Conservation (phyloP, 1,139 yeast genomes). For the Diutina pseudorugosa region DNA sequence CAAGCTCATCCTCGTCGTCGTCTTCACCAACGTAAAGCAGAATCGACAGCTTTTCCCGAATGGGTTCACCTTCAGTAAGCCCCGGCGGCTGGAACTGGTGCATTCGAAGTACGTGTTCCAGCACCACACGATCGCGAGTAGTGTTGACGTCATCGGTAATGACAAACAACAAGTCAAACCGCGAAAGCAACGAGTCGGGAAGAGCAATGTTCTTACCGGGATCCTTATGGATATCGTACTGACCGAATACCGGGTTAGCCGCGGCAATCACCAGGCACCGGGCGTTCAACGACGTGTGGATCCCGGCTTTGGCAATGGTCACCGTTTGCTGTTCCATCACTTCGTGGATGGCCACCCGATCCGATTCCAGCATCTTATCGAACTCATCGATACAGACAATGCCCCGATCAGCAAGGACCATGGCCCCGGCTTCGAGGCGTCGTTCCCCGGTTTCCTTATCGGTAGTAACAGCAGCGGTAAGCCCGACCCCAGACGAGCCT, state of each 20-base stretch:
- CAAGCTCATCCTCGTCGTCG: constrained; percentile 28
- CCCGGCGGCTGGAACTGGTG: constrained; percentile 89
- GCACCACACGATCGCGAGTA: constrained; percentile 69
- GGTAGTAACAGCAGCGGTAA: constrained; percentile 95
- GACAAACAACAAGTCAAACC: constrained; percentile 90
- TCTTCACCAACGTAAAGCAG: constrained; percentile 75
- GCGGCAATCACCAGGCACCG: constrained; percentile 97
- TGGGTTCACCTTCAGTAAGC: constrained; percentile 85
- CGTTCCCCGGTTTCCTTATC: constrained; percentile 97
- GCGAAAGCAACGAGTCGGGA: constrained; percentile 91
- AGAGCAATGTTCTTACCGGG: constrained; percentile 95
- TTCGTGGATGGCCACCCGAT: constrained; percentile 97
- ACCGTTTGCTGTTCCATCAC: constrained; percentile 99
- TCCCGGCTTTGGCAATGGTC: constrained; percentile 97
- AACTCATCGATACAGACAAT: constrained; percentile 97
- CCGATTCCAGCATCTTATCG: constrained; percentile 94
- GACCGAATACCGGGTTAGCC: constrained; percentile 96
- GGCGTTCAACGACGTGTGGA: constrained; percentile 92
- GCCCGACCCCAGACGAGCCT: constrained; percentile 99
- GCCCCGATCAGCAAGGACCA: constrained; percentile 97
- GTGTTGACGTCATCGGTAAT: constrained; percentile 94
- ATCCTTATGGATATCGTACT: constrained; percentile 90
- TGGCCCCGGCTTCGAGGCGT: constrained; percentile 96
- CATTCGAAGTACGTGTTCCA: constrained; percentile 92
- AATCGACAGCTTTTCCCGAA: constrained; percentile 61